Base-by-base conservation (phyloP, 257 asterid species). In the Vinca minor region DNA sequence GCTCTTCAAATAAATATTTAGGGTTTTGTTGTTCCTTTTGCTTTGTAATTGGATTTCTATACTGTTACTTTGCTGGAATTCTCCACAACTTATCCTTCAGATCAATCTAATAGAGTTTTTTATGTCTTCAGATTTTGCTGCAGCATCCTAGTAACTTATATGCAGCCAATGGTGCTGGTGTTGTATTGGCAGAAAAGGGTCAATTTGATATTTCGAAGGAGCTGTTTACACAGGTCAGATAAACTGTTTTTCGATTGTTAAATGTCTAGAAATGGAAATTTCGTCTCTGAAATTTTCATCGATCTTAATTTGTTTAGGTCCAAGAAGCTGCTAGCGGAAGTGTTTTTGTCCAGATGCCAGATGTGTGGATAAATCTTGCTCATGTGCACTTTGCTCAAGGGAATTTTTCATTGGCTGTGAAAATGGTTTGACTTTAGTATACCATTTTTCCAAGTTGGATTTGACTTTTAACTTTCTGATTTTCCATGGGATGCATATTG, bases 321-420 rank as follows among this genome's bases (percentile, higher is more conserved):
- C 97, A 92, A 85, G 98, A 92, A 80, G 98, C 96, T 81, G 98
- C 97, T 59, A 92, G 98, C 79, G 96, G 96, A 81, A 80, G 85
- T 76, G 77, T 77, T 59, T 81, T 85, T 71, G 87, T 84, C 68
- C 97, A 89, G 71, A 87, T 89, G 94, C 97, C 98, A 50, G 98
- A 89, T 77, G 95, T 92, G 70, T 92, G 98, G 98, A 89, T 92
- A 74, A 92, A 92, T 79, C 81, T 92, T 74, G 98, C 98, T 53
- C 97, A 92, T 74, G 97, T 89, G 76, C 96, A 92, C 82, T 92
- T 92, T 78, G 97, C 97, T 55, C 98, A 87, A 78, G 98, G 98
- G 62, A 89, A 87, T 77, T 89, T 87, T 44, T 76, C 97, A 14
- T 81, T 92, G 79, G 96, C 98, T 62, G 96, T 92, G 70, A 92